Percentiles rank a stretch among this genome's conserved stretches.
phyloP scores from a whole-genome alignment of 257 asterid species.

The Nicotiana obtusifolia region DNA sequence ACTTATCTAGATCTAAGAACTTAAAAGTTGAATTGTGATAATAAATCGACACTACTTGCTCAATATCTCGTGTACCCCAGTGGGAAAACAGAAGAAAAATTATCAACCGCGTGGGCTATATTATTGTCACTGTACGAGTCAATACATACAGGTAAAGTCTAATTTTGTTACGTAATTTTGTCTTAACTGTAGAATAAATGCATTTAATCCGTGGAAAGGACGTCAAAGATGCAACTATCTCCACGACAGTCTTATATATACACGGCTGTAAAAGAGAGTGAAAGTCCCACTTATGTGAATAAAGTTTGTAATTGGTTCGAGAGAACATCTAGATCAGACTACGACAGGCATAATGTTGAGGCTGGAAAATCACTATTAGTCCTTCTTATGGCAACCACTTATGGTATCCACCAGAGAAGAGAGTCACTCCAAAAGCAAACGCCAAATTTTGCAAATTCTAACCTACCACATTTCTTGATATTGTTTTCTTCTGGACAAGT shows the following conservation, averaged over 20 bases:
- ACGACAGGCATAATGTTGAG: neutral
- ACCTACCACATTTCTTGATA: neutral
- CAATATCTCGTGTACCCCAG: too few relatives aligned
- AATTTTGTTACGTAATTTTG: neutral
- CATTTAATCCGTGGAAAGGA: neutral
- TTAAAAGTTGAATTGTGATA: too few relatives aligned
- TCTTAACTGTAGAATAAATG: neutral
- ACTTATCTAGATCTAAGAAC: too few relatives aligned
- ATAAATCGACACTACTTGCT: too few relatives aligned
- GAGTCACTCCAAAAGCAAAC: neutral
- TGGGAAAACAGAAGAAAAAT: too few relatives aligned
- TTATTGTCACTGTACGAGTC: neutral
- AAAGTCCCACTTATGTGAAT: neutral
- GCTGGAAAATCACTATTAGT: neutral
- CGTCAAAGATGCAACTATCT: neutral
- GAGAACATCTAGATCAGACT: neutral
- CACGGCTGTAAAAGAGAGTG: neutral
- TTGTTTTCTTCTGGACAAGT: too few relatives aligned
- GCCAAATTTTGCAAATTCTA: neutral
- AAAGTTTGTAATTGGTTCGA: neutral
- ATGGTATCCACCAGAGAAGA: neutral
- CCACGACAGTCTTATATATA: neutral
- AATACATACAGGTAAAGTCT: neutral
- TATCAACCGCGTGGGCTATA: too few relatives aligned
- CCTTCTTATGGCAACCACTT: neutral